Base-by-base conservation (phyloP, 2,329 filamentous ascomycete genomes). In the Arachnomyces sp. region DNA sequence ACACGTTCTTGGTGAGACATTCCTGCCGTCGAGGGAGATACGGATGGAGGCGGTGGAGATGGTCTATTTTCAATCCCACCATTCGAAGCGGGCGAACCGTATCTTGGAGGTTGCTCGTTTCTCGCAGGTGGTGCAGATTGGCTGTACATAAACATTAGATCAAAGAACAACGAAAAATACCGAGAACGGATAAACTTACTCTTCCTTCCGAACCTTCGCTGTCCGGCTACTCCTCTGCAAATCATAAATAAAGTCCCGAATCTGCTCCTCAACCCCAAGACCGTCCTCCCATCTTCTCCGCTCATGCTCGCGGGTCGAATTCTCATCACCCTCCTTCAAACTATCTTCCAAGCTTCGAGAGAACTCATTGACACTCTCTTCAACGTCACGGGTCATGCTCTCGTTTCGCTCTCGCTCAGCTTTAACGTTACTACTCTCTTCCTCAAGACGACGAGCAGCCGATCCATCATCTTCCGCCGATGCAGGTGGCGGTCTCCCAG, bases 241-340 rank as follows among this genome's bases (percentile, higher is more conserved):
- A 51, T 96, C 92, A 58, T 92, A 96, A 59, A 98, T 98, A 63
- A 98, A 96, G 57, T 98, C 92, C 55, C 88, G 86, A 46, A 96
- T 84, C 55, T 94, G 88, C 55, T 98, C 90, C 58, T 98, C 92
- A 18, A 98, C 92, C 18, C 92, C 92, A 29, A 98, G 73, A 7
- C 80, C 92, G 63, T 98, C 92, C 53, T 98, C 88, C 92, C 92
- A 98, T 46, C 92, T 79, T 46, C 92, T 80, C 54, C 79, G 81
- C 68, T 98, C 92, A 58, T 95, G 89, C 63, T 95, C 87, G 46
- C 81, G 85, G 2, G 81, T 78, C 30, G 80, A 81, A 52, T 81
- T 84, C 46, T 83, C 77, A 31, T 72, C 76, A 31, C 82, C 84
- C 42, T 94, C 86, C 58, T 92, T 92, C 17, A 98, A 76, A 54